A percentile compares a stretch with the other conserved stretches of the same genome.
Conservation (phyloP, 495 filamentous ascomycete species). For the Penicillium herquei region DNA sequence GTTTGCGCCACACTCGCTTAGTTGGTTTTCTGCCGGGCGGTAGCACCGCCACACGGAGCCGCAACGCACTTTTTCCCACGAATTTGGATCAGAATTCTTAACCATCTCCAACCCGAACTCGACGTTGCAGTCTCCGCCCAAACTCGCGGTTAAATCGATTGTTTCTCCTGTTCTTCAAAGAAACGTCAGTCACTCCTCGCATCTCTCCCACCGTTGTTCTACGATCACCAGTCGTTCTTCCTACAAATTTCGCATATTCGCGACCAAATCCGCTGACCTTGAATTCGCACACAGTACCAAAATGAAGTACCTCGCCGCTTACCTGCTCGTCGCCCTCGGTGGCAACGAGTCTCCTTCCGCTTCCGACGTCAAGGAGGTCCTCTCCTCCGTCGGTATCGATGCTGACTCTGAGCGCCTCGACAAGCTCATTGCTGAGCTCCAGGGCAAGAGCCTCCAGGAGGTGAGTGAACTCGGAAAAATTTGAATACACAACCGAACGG, state of each 20-base stretch:
- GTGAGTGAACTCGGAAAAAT: slow-evolving; percentile 49
- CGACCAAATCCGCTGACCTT: slow-evolving; percentile 12
- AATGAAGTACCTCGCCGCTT: slow-evolving; percentile 99
- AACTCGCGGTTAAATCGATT: slow-evolving; percentile 89
- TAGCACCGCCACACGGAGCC: slow-evolving; percentile 38
- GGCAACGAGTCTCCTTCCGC: slow-evolving; percentile 90
- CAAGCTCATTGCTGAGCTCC: slow-evolving; percentile 83
- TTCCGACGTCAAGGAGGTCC: slow-evolving; percentile 84
- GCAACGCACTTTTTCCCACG: slow-evolving; percentile 46
- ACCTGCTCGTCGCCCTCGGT: slow-evolving; percentile 91
- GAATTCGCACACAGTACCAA: slow-evolving; percentile 43
- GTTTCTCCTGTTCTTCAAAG: slow-evolving; percentile 74
- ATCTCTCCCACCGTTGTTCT: background rate
- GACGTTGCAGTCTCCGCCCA: slow-evolving; percentile 86
- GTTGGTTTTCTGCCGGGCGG: slow-evolving; percentile 25
- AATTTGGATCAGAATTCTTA: slow-evolving; percentile 31
- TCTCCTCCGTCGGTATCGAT: slow-evolving; percentile 93
- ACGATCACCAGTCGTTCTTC: background rate
- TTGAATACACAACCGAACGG: background rate
- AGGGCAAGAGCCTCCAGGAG: slow-evolving; percentile 97
- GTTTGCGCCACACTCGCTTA: slow-evolving; percentile 35
- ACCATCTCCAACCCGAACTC: slow-evolving; percentile 52
- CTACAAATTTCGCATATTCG: slow-evolving; percentile 5
- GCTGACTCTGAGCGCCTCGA: slow-evolving; percentile 83
- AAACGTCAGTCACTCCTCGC: slow-evolving; percentile 25